Evolutionary conservation across 2,329 filamentous ascomycete species (phyloP).

Genomic region (Verticillium isaacii): DNA sequence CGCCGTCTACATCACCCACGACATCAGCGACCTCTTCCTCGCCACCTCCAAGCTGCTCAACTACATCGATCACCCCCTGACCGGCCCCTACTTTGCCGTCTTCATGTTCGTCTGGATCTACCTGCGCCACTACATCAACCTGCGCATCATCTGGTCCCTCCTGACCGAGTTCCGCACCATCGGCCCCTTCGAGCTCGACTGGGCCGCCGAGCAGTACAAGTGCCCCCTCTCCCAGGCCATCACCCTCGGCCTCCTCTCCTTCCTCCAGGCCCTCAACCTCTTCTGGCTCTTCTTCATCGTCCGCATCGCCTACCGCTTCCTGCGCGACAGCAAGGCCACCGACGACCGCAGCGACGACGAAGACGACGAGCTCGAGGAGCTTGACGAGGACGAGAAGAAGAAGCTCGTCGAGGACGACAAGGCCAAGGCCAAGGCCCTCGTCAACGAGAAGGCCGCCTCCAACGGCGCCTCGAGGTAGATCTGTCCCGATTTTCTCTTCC

Average conservation of each 20-base stretch:
- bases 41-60: constrained; percentile 90
- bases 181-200: constrained; percentile 71
- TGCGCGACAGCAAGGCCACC: constrained; percentile 54
- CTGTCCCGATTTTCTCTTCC: too few relatives aligned
- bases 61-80: constrained; percentile 76
- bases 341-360: constrained; percentile 70
- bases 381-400: constrained; percentile 18
- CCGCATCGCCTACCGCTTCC: constrained; percentile 68
- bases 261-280: constrained; percentile 70
- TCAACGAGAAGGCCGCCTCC: not conserved
- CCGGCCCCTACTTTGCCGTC: constrained; percentile 76
- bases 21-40: constrained; percentile 93
- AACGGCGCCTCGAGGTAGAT: not conserved
- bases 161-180: constrained; percentile 71
- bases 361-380: constrained; percentile 48
- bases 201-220: constrained; percentile 74
- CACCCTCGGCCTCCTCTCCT: constrained; percentile 57
- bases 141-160: constrained; percentile 70
- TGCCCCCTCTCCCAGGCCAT: constrained; percentile 66
- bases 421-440: not conserved
- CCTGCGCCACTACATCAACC: constrained; percentile 79
- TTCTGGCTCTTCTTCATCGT: constrained; percentile 80
- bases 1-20: constrained; percentile 90
- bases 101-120: constrained; percentile 88
- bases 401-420: constrained; percentile 1